Conservation (phyloP, 345 rosid species). For the Syzygium oleosum region DNA sequence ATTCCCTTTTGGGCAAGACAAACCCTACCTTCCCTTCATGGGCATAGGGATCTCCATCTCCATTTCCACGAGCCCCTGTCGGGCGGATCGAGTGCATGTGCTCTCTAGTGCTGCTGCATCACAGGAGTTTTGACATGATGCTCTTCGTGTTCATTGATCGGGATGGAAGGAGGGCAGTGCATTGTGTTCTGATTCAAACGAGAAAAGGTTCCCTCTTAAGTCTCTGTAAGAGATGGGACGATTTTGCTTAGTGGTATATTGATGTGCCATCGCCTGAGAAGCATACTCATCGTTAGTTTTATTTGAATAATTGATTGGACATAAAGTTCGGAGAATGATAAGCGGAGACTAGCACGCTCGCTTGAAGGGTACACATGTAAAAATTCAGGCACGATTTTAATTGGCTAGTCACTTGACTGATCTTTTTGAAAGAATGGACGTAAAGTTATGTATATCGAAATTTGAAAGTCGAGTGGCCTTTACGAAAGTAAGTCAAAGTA, state of each 20-base stretch:
- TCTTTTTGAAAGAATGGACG: background rate
- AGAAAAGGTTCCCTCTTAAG: background rate
- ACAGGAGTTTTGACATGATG: background rate
- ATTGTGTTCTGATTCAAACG: background rate
- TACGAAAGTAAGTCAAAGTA: too few species aligned
- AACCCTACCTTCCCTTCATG: slow-evolving; percentile 4
- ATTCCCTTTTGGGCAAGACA: slow-evolving; percentile 26
- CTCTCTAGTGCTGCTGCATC: background rate
- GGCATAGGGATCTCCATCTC: background rate
- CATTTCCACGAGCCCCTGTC: background rate
- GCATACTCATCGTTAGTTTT: background rate
- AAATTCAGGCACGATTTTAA: background rate
- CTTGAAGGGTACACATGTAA: background rate
- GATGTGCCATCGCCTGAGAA: background rate
- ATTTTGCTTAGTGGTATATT: background rate
- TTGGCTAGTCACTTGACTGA: background rate
- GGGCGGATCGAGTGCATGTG: background rate
- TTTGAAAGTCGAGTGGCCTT: too few species aligned
- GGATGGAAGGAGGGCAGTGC: background rate
- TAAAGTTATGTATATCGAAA: too few species aligned
- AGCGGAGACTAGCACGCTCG: background rate
- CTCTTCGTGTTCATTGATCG: background rate
- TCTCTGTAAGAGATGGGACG: background rate
- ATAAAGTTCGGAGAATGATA: background rate
- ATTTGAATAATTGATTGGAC: background rate